Evolutionary conservation across 805 yeast species (phyloP).

Genomic region (Soucietia sequanensis): DNA sequence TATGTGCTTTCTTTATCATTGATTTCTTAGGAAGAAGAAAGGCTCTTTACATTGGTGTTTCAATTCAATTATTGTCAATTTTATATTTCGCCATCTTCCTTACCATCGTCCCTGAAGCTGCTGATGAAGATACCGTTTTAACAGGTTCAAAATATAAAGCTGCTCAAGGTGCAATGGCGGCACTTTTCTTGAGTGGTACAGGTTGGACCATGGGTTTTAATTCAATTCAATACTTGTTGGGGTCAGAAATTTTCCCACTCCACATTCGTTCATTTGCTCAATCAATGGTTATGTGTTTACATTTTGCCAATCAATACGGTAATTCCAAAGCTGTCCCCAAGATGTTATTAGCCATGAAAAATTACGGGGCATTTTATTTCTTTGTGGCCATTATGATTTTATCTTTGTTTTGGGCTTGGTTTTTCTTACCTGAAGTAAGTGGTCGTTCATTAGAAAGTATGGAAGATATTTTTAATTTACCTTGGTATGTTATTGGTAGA

Average conservation of each 20-base stretch:
- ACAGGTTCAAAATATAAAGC: constrained; percentile 34
- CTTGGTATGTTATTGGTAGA: constrained; percentile 56
- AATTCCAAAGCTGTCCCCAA: constrained; percentile 52
- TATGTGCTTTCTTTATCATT: constrained; percentile 50
- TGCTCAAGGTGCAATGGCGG: constrained; percentile 47
- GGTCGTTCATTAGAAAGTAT: constrained; percentile 48
- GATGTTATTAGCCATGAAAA: constrained; percentile 44
- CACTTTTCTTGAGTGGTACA: constrained; percentile 46
- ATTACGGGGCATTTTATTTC: constrained; percentile 51
- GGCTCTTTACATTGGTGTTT: constrained; percentile 46
- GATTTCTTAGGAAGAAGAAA: constrained; percentile 51
- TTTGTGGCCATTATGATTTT: constrained; percentile 41
- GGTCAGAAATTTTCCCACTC: constrained; percentile 53
- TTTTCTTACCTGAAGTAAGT: constrained; percentile 47
- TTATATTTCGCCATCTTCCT: constrained; percentile 48
- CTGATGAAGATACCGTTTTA: constrained; percentile 22
- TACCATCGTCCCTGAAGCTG: constrained; percentile 43
- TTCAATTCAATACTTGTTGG: constrained; percentile 50
- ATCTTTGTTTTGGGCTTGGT: constrained; percentile 44
- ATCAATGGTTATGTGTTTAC: constrained; percentile 50
- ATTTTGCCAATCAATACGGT: constrained; percentile 54
- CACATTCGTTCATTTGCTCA: constrained; percentile 47
- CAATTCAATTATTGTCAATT: constrained; percentile 40
- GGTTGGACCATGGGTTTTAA: constrained; percentile 62
- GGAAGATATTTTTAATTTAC: constrained; percentile 48